Evolutionary conservation across 345 rosid species (phyloP).

Genomic region (Erodium maritimum): DNA sequence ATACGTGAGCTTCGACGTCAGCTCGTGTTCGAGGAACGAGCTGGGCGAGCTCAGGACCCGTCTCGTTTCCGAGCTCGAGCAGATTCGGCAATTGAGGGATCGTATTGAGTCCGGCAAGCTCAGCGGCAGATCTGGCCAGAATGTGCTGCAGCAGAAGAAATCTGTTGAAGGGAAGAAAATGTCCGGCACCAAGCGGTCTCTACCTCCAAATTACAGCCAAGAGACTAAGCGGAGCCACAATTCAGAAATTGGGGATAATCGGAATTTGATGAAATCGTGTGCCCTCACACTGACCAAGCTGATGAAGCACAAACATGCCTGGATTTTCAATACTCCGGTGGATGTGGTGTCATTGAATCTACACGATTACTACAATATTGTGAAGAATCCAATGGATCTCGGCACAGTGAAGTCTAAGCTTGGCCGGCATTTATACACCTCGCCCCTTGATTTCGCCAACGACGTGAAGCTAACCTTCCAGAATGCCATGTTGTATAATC

Average conservation of each 20-base stretch:
- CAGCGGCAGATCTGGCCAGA: slow-evolving; percentile 36
- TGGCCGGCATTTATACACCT: slow-evolving; percentile 11
- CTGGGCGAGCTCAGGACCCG: slow-evolving; percentile 48
- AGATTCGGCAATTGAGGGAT: slow-evolving; percentile 47
- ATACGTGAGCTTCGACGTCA: slow-evolving; percentile 19
- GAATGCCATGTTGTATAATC: slow-evolving; percentile 44
- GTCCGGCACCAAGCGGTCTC: slow-evolving; percentile 39
- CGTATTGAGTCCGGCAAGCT: slow-evolving; percentile 36
- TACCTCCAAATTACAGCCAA: slow-evolving; percentile 10
- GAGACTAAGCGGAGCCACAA: slow-evolving; percentile 14
- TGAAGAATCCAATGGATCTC: slow-evolving; percentile 53
- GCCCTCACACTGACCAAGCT: slow-evolving; percentile 27
- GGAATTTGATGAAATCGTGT: slow-evolving; percentile 19
- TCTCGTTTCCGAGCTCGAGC: slow-evolving; percentile 51
- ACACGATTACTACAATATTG: slow-evolving; percentile 32
- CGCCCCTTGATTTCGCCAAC: slow-evolving; percentile 28
- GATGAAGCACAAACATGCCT: slow-evolving; percentile 35
- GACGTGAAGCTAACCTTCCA: slow-evolving; percentile 47
- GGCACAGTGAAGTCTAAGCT: slow-evolving; percentile 33
- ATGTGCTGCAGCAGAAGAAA: slow-evolving; percentile 13
- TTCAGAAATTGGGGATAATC: background rate
- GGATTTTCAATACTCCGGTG: slow-evolving; percentile 38
- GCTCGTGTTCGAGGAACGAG: slow-evolving; percentile 30
- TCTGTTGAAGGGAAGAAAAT: slow-evolving; percentile 18
- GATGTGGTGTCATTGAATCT: slow-evolving; percentile 28